Evolutionary conservation across 1,284 basidiomycete genomes (phyloP).

Genomic region (Caloboletus inedulis): DNA sequence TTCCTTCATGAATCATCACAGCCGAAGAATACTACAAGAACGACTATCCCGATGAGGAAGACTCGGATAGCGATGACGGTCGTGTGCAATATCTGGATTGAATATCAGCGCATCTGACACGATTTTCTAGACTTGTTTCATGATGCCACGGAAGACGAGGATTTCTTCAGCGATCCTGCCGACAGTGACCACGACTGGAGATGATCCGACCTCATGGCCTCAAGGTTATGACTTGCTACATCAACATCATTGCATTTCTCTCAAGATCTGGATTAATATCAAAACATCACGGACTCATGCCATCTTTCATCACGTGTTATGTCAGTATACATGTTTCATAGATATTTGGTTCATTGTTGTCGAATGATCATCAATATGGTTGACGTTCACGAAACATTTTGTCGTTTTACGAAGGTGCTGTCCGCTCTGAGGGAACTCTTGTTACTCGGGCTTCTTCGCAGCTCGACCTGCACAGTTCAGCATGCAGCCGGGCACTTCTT

Average conservation of each 20-base stretch:
- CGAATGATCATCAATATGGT: conserved; percentile 3
- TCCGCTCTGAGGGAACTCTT: conserved; percentile 3
- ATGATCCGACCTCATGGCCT: conserved; percentile 16
- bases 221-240: conserved; percentile 7
- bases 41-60: conserved; percentile 75
- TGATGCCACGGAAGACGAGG: conserved; percentile 26
- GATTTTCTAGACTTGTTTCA: conserved; percentile 26
- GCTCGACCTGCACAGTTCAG: conserved; percentile 23
- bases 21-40: conserved; percentile 80
- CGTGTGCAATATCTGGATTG: conserved; percentile 28
- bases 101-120: conserved; percentile 4
- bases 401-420: background rate
- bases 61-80: conserved; percentile 42
- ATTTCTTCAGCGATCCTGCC: conserved; percentile 12
- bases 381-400: conserved; percentile 2
- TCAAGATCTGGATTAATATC: conserved; percentile 21
- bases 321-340: conserved; percentile 22
- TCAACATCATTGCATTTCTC: conserved; percentile 21
- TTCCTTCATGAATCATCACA: conserved; percentile 27
- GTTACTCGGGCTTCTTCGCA: conserved; percentile 18
- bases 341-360: background rate
- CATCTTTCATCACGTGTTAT: conserved; percentile 10
- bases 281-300: conserved; percentile 20
- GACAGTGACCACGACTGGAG: conserved; percentile 32
- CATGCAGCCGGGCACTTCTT: background rate